phyloP scores from a whole-genome alignment of 495 filamentous ascomycete genomes.

The Saxophila tyrrhenica region DNA sequence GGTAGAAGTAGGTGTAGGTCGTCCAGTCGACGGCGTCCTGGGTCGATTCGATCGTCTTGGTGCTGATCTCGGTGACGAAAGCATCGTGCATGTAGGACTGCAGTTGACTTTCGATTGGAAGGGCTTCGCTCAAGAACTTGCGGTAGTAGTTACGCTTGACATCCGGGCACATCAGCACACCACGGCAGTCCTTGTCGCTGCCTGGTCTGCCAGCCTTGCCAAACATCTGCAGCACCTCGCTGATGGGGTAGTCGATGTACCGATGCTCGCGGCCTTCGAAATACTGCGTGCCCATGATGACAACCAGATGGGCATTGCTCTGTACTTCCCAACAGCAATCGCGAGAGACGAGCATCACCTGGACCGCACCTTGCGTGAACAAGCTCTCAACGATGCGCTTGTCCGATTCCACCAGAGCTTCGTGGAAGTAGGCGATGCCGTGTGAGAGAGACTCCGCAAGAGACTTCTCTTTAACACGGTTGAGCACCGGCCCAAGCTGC shows the following conservation, averaged over 20 bases:
- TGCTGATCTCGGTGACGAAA: conserved; percentile 93
- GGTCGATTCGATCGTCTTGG: conserved; percentile 80
- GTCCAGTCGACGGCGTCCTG: conserved; percentile 98
- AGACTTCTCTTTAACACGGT: conserved; percentile 69
- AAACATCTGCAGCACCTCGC: conserved; percentile 99
- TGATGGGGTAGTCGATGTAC: conserved; percentile 93
- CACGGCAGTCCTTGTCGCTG: conserved; percentile 69
- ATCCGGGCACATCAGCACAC: conserved; percentile 86
- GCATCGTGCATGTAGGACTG: conserved; percentile 86
- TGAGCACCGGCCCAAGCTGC: conserved; percentile 70
- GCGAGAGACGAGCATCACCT: conserved; percentile 82
- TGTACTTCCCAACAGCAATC: conserved; percentile 97
- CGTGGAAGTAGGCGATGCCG: conserved; percentile 95
- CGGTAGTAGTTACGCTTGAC: conserved; percentile 96
- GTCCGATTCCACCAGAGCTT: conserved; percentile 76
- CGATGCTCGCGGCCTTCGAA: conserved; percentile 95
- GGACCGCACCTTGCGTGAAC: conserved; percentile 82
- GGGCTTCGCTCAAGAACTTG: conserved; percentile 94
- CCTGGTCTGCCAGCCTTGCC: conserved; percentile 76
- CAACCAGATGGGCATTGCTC: conserved; percentile 73
- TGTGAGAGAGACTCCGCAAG: conserved; percentile 87
- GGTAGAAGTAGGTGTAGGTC: conserved; percentile 97
- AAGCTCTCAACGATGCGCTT: conserved; percentile 89
- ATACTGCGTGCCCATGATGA: conserved; percentile 98
- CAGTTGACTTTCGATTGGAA: conserved; percentile 90